Conservation (phyloP, 1,284 basidiomycete genomes). For the Ustilago bromivora region DNA sequence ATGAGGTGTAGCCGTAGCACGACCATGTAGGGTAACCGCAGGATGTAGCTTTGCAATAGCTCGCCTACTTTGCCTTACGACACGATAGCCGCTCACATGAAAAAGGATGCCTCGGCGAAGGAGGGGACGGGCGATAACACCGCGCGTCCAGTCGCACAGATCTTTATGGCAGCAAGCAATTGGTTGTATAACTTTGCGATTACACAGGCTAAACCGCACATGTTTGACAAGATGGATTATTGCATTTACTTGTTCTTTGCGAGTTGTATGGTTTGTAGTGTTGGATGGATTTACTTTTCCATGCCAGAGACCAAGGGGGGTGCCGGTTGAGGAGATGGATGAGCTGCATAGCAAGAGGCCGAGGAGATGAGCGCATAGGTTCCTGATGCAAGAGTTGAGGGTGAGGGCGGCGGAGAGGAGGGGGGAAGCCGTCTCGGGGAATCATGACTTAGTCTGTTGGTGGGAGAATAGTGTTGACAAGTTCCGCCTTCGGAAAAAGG, state of each 20-base stretch:
- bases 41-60: too few species aligned
- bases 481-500: too few species aligned
- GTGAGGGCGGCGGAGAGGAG: slow-evolving; percentile 18
- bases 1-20: too few species aligned
- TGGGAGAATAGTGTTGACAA: neutral
- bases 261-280: slow-evolving; percentile 76
- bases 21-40: too few species aligned
- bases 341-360: slow-evolving; percentile 37
- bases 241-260: slow-evolving; percentile 79
- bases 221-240: slow-evolving; percentile 67
- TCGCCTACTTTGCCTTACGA: too few species aligned
- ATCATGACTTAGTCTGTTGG: too few species aligned
- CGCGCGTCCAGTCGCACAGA: slow-evolving; percentile 83
- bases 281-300: slow-evolving; percentile 71
- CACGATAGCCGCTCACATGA: too few species aligned
- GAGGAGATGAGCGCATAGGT: slow-evolving; percentile 22
- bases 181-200: slow-evolving; percentile 82
- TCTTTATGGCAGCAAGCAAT: slow-evolving; percentile 84
- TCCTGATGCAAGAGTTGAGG: slow-evolving; percentile 37
- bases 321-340: slow-evolving; percentile 79
- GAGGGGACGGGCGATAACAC: slow-evolving; percentile 74
- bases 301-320: slow-evolving; percentile 82
- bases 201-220: slow-evolving; percentile 47
- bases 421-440: slow-evolving; percentile 7
- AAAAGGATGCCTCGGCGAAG: too few species aligned